Percentiles rank a stretch among this genome's conserved stretches.
phyloP scores from a whole-genome alignment of 129 eudicot genomes.

The Ambrosia artemisiifolia region DNA sequence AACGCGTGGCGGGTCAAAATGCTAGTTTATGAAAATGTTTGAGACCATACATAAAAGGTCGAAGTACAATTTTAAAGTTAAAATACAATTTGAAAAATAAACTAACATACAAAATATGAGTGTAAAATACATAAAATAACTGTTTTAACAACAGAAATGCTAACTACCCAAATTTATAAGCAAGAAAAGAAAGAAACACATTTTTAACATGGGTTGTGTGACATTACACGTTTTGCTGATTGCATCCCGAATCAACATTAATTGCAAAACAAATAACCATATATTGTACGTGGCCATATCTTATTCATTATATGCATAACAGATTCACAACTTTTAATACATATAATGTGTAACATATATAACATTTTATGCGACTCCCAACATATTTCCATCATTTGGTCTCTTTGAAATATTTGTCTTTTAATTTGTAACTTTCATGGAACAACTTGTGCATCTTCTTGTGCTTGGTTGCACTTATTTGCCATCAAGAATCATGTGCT shows the following conservation, averaged over 20 bases:
- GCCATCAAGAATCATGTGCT: slow-evolving; percentile 31
- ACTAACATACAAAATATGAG: not conserved
- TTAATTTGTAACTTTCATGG: not conserved
- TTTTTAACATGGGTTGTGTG: too few species aligned
- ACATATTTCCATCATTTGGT: not conserved
- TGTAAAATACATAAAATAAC: not conserved
- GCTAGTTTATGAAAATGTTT: too few species aligned
- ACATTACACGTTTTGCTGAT: too few species aligned
- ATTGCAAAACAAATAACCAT: too few species aligned
- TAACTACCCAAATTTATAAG: too few species aligned
- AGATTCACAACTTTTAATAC: slow-evolving; percentile 7
- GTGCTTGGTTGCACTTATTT: slow-evolving; percentile 2
- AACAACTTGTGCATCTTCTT: not conserved
- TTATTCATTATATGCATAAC: not conserved
- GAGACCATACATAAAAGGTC: not conserved
- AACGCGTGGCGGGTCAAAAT: too few species aligned
- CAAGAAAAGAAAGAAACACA: too few species aligned
- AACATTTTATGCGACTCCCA: not conserved
- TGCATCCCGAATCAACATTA: too few species aligned
- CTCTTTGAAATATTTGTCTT: not conserved
- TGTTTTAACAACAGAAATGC: too few species aligned
- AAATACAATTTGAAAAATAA: too few species aligned
- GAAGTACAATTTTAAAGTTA: too few species aligned
- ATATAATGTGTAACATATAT: not conserved
- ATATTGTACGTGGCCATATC: not conserved